A percentile compares a stretch with the other conserved stretches of the same genome.
Evolutionary conservation across 2,329 filamentous ascomycete genomes (phyloP).

Genomic region (Exutisphaerella laricina): DNA sequence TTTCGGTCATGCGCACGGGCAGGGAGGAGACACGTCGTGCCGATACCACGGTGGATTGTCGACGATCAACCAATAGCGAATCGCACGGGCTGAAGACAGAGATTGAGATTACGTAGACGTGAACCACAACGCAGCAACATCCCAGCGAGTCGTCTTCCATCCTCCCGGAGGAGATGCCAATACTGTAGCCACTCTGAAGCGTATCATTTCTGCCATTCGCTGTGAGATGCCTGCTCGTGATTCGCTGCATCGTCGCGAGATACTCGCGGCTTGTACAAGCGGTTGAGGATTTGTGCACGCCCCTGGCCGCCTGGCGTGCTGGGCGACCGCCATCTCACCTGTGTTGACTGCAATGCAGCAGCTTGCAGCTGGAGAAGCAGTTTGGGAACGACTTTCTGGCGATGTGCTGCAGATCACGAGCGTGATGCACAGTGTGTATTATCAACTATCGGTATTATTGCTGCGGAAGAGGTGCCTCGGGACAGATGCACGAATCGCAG

Average conservation of each 20-base stretch:
- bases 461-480: background rate
- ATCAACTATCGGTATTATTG: background rate
- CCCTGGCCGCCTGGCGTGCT: conserved; percentile 18
- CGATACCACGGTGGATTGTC: too few species aligned
- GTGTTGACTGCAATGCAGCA: too few species aligned
- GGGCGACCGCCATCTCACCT: too few species aligned
- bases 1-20: conserved; percentile 14
- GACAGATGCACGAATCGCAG: too few species aligned
- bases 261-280: conserved; percentile 3
- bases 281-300: conserved; percentile 11
- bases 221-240: background rate
- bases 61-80: too few species aligned
- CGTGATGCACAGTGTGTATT: background rate
- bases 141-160: conserved; percentile 12
- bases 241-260: conserved; percentile 6
- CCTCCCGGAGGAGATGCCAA: too few species aligned
- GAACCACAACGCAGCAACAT: conserved; percentile 6
- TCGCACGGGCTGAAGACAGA: conserved; percentile 4
- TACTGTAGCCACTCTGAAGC: too few species aligned
- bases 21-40: conserved; percentile 7
- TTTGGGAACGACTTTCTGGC: background rate
- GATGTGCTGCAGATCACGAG: conserved; percentile 2
- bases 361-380: background rate
- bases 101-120: conserved; percentile 13
- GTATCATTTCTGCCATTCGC: background rate